Conservation (phyloP, 2,329 filamentous ascomycete species). For the Hypoxylon rubiginosum region DNA sequence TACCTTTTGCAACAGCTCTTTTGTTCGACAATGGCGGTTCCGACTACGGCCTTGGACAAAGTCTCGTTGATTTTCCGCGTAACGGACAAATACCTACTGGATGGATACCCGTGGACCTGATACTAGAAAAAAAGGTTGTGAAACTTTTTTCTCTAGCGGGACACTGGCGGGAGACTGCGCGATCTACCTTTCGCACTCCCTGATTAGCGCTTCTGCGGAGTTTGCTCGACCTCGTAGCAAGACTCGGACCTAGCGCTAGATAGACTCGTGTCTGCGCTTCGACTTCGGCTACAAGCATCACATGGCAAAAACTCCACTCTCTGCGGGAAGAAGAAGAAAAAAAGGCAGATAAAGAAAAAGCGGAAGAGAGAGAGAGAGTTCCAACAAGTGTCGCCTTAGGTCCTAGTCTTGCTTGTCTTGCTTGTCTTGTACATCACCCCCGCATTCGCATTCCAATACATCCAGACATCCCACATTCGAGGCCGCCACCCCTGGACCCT, state of each 20-base stretch:
- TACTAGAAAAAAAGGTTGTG: constrained; percentile 2
- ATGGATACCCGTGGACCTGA: too few species aligned
- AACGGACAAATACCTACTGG: constrained; percentile 19
- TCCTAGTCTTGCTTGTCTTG: constrained; percentile 10
- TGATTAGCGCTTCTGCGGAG: constrained; percentile 14
- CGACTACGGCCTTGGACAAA: constrained; percentile 1
- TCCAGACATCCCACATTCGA: constrained; percentile 34
- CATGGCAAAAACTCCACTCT: constrained; percentile 36
- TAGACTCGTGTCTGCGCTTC: constrained; percentile 25
- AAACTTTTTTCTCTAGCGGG: constrained; percentile 15
- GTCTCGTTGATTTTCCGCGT: neutral
- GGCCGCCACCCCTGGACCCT: constrained; percentile 30
- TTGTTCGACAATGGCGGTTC: constrained; percentile 24
- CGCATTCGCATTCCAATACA: constrained; percentile 45
- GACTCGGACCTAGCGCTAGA: constrained; percentile 17
- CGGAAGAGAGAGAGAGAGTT: constrained; percentile 18
- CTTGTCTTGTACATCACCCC: constrained; percentile 43
- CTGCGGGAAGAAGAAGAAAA: neutral
- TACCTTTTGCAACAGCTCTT: constrained; percentile 15
- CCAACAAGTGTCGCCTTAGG: constrained; percentile 4
- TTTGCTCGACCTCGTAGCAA: constrained; percentile 15
- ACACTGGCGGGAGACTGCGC: constrained; percentile 17
- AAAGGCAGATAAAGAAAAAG: constrained; percentile 19
- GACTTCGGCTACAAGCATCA: constrained; percentile 29
- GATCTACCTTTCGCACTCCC: constrained; percentile 11